phyloP scores from a whole-genome alignment of 2,329 filamentous ascomycete genomes.

The Fusarium chlamydosporum region DNA sequence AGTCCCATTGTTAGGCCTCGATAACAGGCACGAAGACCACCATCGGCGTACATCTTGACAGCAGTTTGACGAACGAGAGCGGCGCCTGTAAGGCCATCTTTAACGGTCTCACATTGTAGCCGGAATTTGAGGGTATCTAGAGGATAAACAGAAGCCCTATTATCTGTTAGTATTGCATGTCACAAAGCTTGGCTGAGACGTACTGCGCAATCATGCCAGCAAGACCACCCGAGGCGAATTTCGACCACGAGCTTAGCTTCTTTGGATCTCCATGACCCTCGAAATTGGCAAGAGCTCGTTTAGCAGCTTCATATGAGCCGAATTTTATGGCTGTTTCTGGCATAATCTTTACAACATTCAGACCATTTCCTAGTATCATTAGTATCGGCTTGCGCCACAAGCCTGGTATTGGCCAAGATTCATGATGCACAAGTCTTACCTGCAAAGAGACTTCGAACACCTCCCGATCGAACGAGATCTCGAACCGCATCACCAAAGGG shows the following conservation, averaged over 20 bases:
- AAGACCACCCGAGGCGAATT: conserved; percentile 90
- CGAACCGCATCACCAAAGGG: conserved; percentile 81
- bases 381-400: conserved; percentile 2
- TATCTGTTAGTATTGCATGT: conserved; percentile 24
- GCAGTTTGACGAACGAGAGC: conserved; percentile 86
- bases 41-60: conserved; percentile 85
- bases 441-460: conserved; percentile 90
- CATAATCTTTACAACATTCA: conserved; percentile 98
- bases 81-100: conserved; percentile 86
- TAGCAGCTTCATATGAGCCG: conserved; percentile 95
- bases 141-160: conserved; percentile 90
- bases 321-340: conserved; percentile 99
- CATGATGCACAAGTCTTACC: conserved; percentile 68
- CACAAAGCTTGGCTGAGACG: conserved; percentile 52
- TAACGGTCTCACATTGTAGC: conserved; percentile 94
- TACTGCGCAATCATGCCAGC: conserved; percentile 95
- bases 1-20: conserved; percentile 94
- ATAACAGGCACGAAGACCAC: conserved; percentile 84
- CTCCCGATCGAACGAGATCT: conserved; percentile 88
- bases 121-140: conserved; percentile 85
- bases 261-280: conserved; percentile 90
- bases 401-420: neutral
- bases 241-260: conserved; percentile 84
- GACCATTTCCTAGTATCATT: conserved; percentile 80
- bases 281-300: conserved; percentile 84